phyloP scores from a whole-genome alignment of 2,329 filamentous ascomycete species.

The Bipolaris cookei region DNA sequence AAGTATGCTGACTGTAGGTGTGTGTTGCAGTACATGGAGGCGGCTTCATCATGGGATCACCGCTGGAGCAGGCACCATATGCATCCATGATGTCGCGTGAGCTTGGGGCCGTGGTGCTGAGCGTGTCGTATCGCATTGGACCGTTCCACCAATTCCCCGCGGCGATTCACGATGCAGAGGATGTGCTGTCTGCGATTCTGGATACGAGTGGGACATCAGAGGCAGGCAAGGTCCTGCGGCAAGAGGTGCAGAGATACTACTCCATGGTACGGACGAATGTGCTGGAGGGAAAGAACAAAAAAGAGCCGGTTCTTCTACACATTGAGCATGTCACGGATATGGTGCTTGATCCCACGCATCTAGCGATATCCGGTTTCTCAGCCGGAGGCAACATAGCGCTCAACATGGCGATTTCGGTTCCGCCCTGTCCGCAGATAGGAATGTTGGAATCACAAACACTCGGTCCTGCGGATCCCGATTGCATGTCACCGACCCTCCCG shows the following conservation, averaged over 20 bases:
- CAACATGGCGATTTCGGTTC: constrained; percentile 50
- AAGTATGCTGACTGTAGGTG: constrained; percentile 13
- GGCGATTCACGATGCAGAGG: constrained; percentile 57
- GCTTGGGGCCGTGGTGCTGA: constrained; percentile 53
- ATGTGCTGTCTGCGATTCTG: constrained; percentile 53
- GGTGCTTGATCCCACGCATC: constrained; percentile 48
- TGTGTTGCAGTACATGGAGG: constrained; percentile 32
- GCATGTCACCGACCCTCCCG: constrained; percentile 39
- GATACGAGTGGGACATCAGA: constrained; percentile 43
- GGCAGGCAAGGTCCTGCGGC: constrained; percentile 42
- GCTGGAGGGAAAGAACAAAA: constrained; percentile 31
- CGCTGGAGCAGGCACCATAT: constrained; percentile 56
- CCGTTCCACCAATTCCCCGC: constrained; percentile 56
- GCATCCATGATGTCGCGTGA: constrained; percentile 55
- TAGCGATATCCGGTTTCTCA: constrained; percentile 55
- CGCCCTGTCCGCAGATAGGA: constrained; percentile 35
- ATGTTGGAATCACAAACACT: constrained; percentile 15
- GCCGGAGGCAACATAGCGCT: constrained; percentile 57
- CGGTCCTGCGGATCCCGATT: constrained; percentile 20
- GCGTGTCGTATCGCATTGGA: constrained; percentile 57
- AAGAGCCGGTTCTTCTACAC: constrained; percentile 15
- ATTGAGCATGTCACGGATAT: constrained; percentile 32
- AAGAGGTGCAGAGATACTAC: constrained; percentile 45
- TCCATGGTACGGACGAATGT: constrained; percentile 33
- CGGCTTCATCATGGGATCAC: constrained; percentile 53